Evolutionary conservation across 2,329 filamentous ascomycete genomes (phyloP).

Genomic region (Diaporthe vexans): DNA sequence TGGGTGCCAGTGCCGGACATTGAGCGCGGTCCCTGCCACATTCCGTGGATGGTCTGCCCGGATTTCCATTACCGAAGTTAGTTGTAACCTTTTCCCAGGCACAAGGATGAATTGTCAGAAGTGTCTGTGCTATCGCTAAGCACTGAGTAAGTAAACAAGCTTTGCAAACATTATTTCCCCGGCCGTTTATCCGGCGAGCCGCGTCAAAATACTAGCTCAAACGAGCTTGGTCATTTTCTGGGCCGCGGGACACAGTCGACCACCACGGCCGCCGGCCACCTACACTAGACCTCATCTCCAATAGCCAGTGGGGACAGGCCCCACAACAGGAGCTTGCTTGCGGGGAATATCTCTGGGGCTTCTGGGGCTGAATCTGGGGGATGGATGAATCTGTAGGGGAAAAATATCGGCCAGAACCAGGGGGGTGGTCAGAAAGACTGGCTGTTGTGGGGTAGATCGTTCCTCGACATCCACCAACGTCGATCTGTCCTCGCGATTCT

Average conservation of each 20-base stretch:
- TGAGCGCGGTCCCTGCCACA: not conserved
- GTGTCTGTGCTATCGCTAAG: not conserved
- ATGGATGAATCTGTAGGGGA: not conserved
- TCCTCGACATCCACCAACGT: not conserved
- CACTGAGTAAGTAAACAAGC: slow-evolving; percentile 29
- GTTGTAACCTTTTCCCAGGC: not conserved
- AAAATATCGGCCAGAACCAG: not conserved
- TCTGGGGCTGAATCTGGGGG: not conserved
- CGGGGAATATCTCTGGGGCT: not conserved
- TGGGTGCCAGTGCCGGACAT: not conserved
- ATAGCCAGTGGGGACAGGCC: not conserved
- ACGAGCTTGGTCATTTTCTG: not conserved
- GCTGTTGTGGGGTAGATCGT: not conserved
- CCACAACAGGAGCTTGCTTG: slow-evolving; percentile 1
- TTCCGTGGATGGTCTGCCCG: not conserved
- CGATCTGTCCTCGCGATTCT: not conserved
- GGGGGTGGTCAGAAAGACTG: not conserved
- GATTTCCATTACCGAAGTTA: not conserved
- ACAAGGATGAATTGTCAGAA: not conserved
- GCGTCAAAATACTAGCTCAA: slow-evolving; percentile 8
- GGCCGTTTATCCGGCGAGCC: slow-evolving; percentile 21
- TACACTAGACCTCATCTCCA: no score
- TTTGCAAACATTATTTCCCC: slow-evolving; percentile 1
- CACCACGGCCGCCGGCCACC: not conserved
- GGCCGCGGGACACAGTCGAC: not conserved